phyloP scores from a whole-genome alignment of 1,139 yeast species.

The Debaryomycetaceae sp. region DNA sequence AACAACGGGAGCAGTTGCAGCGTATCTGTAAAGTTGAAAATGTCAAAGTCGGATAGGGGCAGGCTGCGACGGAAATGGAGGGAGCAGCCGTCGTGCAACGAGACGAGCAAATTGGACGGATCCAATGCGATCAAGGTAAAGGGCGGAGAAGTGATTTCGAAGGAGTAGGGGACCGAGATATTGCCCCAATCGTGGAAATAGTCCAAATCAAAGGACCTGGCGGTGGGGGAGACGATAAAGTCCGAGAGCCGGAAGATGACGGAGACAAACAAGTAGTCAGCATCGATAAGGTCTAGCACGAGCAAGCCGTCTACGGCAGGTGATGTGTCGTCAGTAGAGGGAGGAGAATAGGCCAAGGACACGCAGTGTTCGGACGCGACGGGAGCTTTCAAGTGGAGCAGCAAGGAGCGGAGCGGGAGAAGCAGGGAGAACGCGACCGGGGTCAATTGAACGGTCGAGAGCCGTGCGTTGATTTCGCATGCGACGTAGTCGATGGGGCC shows the following conservation, averaged over 20 bases:
- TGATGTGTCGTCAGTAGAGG: background rate
- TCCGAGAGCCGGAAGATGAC: conserved; percentile 19
- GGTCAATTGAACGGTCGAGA: conserved; percentile 17
- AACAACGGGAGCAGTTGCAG: conserved; percentile 38
- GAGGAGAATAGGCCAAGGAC: conserved; percentile 7
- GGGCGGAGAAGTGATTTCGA: conserved; percentile 54
- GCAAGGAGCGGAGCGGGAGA: conserved; percentile 17
- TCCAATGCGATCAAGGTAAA: conserved; percentile 40
- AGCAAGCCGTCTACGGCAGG: conserved; percentile 7
- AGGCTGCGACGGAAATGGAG: conserved; percentile 35
- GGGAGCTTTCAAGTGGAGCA: conserved; percentile 24
- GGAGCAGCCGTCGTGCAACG: conserved; percentile 65
- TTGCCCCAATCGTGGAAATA: conserved; percentile 45
- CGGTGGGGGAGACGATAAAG: conserved; percentile 13
- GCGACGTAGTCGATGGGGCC: conserved; percentile 16
- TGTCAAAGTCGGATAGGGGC: conserved; percentile 31
- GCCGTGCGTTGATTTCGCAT: conserved; percentile 20
- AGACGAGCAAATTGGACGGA: conserved; percentile 33
- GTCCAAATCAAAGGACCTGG: conserved; percentile 12
- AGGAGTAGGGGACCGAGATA: conserved; percentile 62
- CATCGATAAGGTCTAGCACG: conserved; percentile 12
- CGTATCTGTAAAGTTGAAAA: conserved; percentile 45
- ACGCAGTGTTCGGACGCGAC: conserved; percentile 15
- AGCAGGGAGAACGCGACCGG: conserved; percentile 19
- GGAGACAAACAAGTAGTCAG: conserved; percentile 21